Conservation (phyloP, 371 early-diverging fungal genomes). For the Rhizopus sp. region DNA sequence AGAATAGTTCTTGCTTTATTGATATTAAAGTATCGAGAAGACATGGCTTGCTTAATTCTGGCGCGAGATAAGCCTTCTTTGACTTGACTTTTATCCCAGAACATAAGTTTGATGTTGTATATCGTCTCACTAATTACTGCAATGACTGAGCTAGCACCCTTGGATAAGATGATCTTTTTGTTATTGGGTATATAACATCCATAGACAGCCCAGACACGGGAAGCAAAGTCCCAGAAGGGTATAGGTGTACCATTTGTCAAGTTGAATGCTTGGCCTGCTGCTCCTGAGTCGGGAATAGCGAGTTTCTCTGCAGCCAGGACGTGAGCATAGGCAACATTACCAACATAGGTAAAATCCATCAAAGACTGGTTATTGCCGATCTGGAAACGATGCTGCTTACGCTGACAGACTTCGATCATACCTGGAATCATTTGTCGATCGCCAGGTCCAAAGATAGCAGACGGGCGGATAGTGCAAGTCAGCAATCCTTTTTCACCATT, state of each 20-base stretch:
- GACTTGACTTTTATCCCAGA: conserved; percentile 48
- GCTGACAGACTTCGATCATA: conserved; percentile 71
- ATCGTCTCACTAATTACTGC: conserved; percentile 55
- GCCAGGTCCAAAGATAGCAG: conserved; percentile 93
- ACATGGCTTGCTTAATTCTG: conserved; percentile 71
- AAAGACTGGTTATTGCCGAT: conserved; percentile 86
- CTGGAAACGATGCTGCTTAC: conserved; percentile 75
- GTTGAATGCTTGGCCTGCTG: conserved; percentile 77
- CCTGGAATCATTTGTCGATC: conserved; percentile 86
- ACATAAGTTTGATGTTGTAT: conserved; percentile 46
- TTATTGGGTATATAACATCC: conserved; percentile 49
- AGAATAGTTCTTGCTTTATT: conserved; percentile 75
- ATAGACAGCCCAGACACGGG: conserved; percentile 63
- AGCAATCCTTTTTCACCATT: conserved; percentile 70
- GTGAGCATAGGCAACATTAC: conserved; percentile 91
- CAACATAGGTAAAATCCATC: conserved; percentile 94
- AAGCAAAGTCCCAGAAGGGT: conserved; percentile 91
- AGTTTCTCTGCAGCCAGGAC: conserved; percentile 85
- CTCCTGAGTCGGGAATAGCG: conserved; percentile 39
- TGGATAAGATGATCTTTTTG: conserved; percentile 52
- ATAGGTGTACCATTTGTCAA: conserved; percentile 92
- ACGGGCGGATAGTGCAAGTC: conserved; percentile 84
- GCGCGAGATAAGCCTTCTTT: conserved; percentile 64
- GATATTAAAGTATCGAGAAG: conserved; percentile 81
- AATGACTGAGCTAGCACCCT: conserved; percentile 47